These are phyloP conservation scores for Fusarium haematococcum DNA, from an alignment of 2,329 filamentous ascomycete species.

Conservation along the genomic window DNA sequence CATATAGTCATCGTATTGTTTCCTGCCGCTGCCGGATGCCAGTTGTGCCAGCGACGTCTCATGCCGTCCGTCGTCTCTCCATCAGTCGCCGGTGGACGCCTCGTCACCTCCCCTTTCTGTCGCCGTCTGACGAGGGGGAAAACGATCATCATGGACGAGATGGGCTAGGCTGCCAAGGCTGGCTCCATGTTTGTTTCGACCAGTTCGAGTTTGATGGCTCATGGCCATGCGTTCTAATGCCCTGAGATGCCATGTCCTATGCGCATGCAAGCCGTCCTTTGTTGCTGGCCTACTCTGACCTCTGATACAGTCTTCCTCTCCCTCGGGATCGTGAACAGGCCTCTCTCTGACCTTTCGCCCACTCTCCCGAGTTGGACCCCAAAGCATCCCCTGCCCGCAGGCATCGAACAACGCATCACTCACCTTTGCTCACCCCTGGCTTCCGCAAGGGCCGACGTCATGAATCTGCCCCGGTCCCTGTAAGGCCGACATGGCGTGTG, in stretches of 20 bases:
- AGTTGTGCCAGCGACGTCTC: constrained; percentile 32
- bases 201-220: constrained; percentile 16
- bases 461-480: constrained; percentile 39
- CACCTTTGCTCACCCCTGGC: constrained; percentile 22
- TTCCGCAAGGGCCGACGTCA: constrained; percentile 40
- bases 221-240: constrained; percentile 13
- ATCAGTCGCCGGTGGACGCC: constrained; percentile 42
- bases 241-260: constrained; percentile 21
- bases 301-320: constrained; percentile 38
- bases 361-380: constrained; percentile 33
- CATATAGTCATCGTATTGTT: constrained; percentile 42
- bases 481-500: constrained; percentile 40
- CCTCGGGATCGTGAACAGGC: constrained; percentile 45
- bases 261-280: constrained; percentile 29
- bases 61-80: constrained; percentile 26
- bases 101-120: constrained; percentile 28
- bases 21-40: constrained; percentile 8
- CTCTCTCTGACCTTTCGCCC: constrained; percentile 42
- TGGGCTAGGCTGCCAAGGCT: constrained; percentile 20
- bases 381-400: constrained; percentile 27
- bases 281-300: constrained; percentile 21
- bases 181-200: constrained; percentile 26
- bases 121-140: constrained; percentile 21
- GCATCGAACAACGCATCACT: constrained; percentile 36
- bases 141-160: constrained; percentile 22